Percentiles rank a stretch among this genome's conserved stretches.
Conservation (phyloP, 2,329 filamentous ascomycete genomes). For the Neonectria ditissima region DNA sequence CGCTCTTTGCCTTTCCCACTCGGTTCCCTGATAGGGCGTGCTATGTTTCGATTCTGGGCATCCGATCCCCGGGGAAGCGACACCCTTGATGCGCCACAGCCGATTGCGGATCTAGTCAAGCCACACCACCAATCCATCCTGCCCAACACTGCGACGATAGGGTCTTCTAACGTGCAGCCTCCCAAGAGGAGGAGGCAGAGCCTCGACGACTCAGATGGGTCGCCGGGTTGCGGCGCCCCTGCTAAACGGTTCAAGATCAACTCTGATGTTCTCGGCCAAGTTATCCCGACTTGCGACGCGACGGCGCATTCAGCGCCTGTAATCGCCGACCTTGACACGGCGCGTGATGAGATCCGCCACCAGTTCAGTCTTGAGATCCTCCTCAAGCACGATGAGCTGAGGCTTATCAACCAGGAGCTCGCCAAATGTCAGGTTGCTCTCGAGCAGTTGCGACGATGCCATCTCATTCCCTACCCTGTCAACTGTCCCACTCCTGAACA, state of each 20-base stretch:
- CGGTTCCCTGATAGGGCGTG: constrained; percentile 51
- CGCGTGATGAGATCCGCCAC: constrained; percentile 81
- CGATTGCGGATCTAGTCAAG: constrained; percentile 51
- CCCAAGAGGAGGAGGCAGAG: constrained; percentile 56
- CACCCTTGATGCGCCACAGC: constrained; percentile 57
- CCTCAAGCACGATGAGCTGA: constrained; percentile 93
- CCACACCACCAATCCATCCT: constrained; percentile 50
- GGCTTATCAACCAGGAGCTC: constrained; percentile 94
- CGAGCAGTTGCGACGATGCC: constrained; percentile 92
- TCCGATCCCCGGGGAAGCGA: constrained; percentile 70
- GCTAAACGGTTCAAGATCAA: constrained; percentile 59
- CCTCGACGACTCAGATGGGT: constrained; percentile 47
- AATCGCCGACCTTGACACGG: constrained; percentile 59
- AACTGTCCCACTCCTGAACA: constrained; percentile 73
- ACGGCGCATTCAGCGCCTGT: constrained; percentile 32
- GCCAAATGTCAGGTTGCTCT: constrained; percentile 94
- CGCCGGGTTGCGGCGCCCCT: constrained; percentile 41
- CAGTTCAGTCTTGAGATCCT: constrained; percentile 93
- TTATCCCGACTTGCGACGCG: constrained; percentile 36
- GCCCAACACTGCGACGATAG: constrained; percentile 43
- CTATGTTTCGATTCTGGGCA: constrained; percentile 74
- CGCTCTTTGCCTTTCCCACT: constrained; percentile 23
- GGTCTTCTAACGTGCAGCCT: constrained; percentile 44
- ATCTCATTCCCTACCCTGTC: constrained; percentile 89
- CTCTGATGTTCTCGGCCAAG: constrained; percentile 40